A percentile compares a stretch with the other conserved stretches of the same genome.
These are phyloP conservation scores for Perkinsus marinus DNA, from an alignment of 169 alveolate species.

Conservation along the genomic window DNA sequence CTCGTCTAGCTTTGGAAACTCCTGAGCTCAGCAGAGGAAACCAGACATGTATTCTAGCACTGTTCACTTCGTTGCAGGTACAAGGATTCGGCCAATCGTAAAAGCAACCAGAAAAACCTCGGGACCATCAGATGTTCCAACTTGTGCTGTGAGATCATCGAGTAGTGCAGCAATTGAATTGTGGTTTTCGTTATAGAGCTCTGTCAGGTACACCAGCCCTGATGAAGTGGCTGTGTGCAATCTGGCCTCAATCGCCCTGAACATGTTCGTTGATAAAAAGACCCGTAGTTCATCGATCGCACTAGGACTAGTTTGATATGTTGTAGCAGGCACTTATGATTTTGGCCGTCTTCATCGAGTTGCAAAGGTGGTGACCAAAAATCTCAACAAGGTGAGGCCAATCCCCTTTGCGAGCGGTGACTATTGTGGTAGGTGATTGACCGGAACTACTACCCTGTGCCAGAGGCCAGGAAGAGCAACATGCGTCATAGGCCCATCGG, in stretches of 20 bases:
- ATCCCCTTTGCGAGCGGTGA: neutral
- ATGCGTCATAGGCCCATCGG: conserved; percentile 95
- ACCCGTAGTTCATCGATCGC: neutral
- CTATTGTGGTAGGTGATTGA: conserved; percentile 60
- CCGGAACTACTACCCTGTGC: conserved; percentile 83
- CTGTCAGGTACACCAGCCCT: conserved; percentile 65
- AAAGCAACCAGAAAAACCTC: conserved; percentile 87
- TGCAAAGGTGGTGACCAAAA: conserved; percentile 74
- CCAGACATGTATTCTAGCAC: too few relatives aligned
- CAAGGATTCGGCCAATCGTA: conserved; percentile 83
- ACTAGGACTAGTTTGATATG: neutral
- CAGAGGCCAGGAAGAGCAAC: conserved; percentile 82
- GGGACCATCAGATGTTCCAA: conserved; percentile 92
- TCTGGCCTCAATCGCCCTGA: conserved; percentile 87
- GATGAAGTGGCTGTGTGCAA: conserved; percentile 99
- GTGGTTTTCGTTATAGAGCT: neutral
- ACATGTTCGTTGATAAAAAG: conserved; percentile 51
- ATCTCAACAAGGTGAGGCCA: conserved; percentile 62
- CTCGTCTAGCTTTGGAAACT: too few relatives aligned
- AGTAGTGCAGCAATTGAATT: conserved; percentile 15
- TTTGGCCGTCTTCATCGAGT: conserved; percentile 25
- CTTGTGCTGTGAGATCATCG: conserved; percentile 90
- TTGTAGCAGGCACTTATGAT: neutral
- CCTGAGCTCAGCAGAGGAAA: too few relatives aligned
- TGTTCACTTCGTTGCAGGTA: too few relatives aligned